phyloP scores from a whole-genome alignment of 306 rosid genomes.

The Prosopis cineraria region DNA sequence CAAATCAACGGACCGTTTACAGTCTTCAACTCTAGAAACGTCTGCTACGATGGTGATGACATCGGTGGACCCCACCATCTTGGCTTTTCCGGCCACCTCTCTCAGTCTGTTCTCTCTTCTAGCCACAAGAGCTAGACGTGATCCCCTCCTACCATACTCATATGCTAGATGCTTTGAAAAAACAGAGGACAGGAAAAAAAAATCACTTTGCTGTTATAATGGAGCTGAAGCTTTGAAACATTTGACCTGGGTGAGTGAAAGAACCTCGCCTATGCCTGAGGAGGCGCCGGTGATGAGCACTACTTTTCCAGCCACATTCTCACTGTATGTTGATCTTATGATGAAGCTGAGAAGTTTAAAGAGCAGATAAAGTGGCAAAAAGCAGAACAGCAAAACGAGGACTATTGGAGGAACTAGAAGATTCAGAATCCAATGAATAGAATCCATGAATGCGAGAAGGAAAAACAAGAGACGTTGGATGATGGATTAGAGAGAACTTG shows the following conservation, averaged over 20 bases:
- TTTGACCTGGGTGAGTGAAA: not conserved
- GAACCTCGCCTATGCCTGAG: slow-evolving; percentile 67
- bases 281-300: slow-evolving; percentile 62
- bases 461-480: not conserved
- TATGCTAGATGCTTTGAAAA: slow-evolving; percentile 44
- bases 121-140: slow-evolving; percentile 51
- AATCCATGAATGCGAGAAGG: slow-evolving; percentile 34
- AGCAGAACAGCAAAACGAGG: slow-evolving; percentile 20
- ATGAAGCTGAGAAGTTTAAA: slow-evolving; percentile 35
- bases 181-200: not conserved
- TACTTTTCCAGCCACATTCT: slow-evolving; percentile 64
- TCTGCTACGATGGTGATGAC: slow-evolving; percentile 49
- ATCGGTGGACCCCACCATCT: slow-evolving; percentile 42
- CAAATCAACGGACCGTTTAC: slow-evolving; percentile 42
- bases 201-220: not conserved
- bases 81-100: slow-evolving; percentile 41
- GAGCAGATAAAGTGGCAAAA: slow-evolving; percentile 38
- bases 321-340: slow-evolving; percentile 21
- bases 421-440: slow-evolving; percentile 37
- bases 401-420: slow-evolving; percentile 36
- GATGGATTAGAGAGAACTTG: not conserved
- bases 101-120: slow-evolving; percentile 48
- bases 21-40: slow-evolving; percentile 47
- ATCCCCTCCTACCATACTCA: slow-evolving; percentile 55
- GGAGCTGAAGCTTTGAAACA: not conserved